phyloP scores from a whole-genome alignment of 1,284 basidiomycete genomes.

The Cystobasidiaceae sp. region DNA sequence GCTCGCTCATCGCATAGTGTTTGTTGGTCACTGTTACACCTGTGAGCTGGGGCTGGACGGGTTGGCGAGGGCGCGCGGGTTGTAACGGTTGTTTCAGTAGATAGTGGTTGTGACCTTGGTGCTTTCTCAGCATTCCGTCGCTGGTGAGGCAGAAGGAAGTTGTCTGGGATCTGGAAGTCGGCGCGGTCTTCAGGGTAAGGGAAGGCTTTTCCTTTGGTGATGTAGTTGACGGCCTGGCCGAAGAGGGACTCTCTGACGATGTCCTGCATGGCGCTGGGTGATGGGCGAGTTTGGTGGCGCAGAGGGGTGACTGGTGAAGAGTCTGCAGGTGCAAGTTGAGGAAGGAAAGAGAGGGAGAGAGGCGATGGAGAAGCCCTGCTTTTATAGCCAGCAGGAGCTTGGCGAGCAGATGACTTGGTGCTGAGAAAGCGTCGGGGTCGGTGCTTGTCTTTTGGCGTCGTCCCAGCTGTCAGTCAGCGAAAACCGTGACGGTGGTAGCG shows the following conservation, averaged over 20 bases:
- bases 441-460: too few species aligned
- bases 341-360: too few species aligned
- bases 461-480: too few species aligned
- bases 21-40: conserved; percentile 11
- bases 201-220: conserved; percentile 33
- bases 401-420: too few species aligned
- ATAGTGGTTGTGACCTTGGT: neutral
- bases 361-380: too few species aligned
- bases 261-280: conserved; percentile 12
- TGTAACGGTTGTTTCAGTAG: neutral
- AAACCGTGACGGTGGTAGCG: too few species aligned
- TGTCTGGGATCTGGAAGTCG: conserved; percentile 34
- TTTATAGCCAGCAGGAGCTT: too few species aligned
- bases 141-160: conserved; percentile 28
- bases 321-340: too few species aligned
- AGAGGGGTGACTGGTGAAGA: neutral
- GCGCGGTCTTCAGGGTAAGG: conserved; percentile 38
- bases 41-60: neutral
- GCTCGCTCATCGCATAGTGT: conserved; percentile 6
- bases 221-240: conserved; percentile 36
- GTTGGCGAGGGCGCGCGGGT: conserved; percentile 9
- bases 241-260: conserved; percentile 37
- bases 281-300: neutral
- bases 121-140: neutral
- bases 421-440: too few species aligned